phyloP scores from a whole-genome alignment of 768 basidiomycete species.

The Lactarius akahatsu region DNA sequence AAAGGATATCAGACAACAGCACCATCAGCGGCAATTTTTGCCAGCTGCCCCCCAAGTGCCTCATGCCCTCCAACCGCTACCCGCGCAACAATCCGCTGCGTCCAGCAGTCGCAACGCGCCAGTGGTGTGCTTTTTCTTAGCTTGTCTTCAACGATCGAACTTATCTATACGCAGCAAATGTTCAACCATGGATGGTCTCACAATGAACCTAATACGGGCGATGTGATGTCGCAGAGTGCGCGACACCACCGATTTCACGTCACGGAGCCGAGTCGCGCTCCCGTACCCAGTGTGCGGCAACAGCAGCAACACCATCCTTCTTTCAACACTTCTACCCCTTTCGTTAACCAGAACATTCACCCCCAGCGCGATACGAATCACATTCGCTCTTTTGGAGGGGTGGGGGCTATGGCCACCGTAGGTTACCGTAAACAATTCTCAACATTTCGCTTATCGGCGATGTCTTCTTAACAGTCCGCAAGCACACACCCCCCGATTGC shows the following conservation, averaged over 20 bases:
- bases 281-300: constrained; percentile 6
- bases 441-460: neutral
- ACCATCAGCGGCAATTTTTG: neutral
- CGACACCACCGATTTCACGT: neutral
- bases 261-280: neutral
- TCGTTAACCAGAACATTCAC: neutral
- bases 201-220: neutral
- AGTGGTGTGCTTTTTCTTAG: constrained; percentile 1
- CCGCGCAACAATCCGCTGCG: neutral
- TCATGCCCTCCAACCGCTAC: neutral
- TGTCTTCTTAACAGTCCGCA: neutral
- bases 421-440: constrained; percentile 1
- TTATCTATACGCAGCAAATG: neutral
- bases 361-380: neutral
- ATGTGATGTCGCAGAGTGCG: neutral
- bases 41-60: neutral
- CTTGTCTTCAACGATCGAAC: neutral
- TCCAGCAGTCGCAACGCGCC: neutral
- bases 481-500: neutral
- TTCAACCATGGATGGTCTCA: constrained; percentile 8
- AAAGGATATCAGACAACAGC: constrained; percentile 19
- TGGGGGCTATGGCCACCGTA: neutral
- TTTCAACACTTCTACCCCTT: neutral
- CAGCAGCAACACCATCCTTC: neutral
- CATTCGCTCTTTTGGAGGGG: neutral